phyloP scores from a whole-genome alignment of 768 basidiomycete species.

The Russula compacta region DNA sequence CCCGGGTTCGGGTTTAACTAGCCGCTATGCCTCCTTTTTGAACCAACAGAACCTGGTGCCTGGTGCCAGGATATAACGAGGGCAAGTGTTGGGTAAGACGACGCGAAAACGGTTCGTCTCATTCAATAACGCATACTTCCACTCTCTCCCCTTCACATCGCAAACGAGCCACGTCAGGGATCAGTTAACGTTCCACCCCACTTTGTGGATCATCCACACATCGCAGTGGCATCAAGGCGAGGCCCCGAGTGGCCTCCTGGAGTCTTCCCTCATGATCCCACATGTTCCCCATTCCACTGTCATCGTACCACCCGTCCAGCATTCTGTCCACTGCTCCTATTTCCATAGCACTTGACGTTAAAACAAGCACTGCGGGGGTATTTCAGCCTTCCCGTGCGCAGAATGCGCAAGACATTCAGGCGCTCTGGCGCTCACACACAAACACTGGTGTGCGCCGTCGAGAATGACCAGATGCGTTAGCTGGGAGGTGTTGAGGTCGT shows the following conservation, averaged over 20 bases:
- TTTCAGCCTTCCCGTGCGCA: constrained; percentile 68
- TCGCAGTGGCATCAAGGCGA: constrained; percentile 47
- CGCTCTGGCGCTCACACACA: constrained; percentile 51
- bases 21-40: constrained; percentile 42
- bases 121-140: neutral
- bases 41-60: constrained; percentile 26
- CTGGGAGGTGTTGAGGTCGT: constrained; percentile 47
- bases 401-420: constrained; percentile 60
- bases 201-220: constrained; percentile 65
- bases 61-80: constrained; percentile 46
- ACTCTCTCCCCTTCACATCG: neutral
- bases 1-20: constrained; percentile 40
- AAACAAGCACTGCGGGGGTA: constrained; percentile 68
- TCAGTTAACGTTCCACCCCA: constrained; percentile 41
- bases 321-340: constrained; percentile 21
- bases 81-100: constrained; percentile 73
- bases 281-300: constrained; percentile 66
- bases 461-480: constrained; percentile 56
- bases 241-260: constrained; percentile 36
- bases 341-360: constrained; percentile 31
- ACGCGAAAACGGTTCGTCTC: constrained; percentile 60
- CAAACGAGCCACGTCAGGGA: neutral
- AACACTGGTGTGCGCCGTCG: constrained; percentile 57
- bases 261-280: constrained; percentile 34
- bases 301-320: constrained; percentile 34